Evolutionary conservation across 2,329 filamentous ascomycete genomes (phyloP).

Genomic region (Botryotinia narcissicola): DNA sequence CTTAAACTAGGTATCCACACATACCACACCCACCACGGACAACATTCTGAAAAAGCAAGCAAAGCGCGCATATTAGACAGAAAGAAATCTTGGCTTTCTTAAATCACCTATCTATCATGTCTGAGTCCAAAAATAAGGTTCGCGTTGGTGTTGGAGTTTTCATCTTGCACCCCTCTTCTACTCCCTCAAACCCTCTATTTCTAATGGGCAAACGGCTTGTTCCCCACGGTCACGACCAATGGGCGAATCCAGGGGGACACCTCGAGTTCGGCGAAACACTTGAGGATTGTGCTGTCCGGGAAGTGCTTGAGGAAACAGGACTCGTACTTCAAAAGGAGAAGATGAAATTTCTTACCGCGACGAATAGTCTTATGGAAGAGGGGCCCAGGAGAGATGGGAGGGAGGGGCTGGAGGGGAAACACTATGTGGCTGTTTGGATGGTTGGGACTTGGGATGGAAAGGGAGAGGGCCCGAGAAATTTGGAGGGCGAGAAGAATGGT

Average conservation of each 20-base stretch:
- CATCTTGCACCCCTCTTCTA: not conserved
- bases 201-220: constrained; percentile 2
- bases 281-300: not conserved
- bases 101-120: not conserved
- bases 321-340: not conserved
- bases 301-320: not conserved
- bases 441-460: not conserved
- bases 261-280: not conserved
- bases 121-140: not conserved
- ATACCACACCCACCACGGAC: not conserved
- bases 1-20: not conserved
- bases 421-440: not conserved
- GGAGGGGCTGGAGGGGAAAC: not conserved
- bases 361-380: constrained; percentile 2
- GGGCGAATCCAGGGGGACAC: not conserved
- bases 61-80: too few relatives aligned
- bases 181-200: not conserved
- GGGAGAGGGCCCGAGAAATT: not conserved
- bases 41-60: too few relatives aligned
- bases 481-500: not conserved
- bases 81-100: not conserved
- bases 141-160: not conserved
- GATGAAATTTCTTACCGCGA: not conserved
- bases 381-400: not conserved
- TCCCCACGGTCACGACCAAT: not conserved